Evolutionary conservation across 768 basidiomycete genomes (phyloP).

Genomic region (Phlebiopsis gigantea): DNA sequence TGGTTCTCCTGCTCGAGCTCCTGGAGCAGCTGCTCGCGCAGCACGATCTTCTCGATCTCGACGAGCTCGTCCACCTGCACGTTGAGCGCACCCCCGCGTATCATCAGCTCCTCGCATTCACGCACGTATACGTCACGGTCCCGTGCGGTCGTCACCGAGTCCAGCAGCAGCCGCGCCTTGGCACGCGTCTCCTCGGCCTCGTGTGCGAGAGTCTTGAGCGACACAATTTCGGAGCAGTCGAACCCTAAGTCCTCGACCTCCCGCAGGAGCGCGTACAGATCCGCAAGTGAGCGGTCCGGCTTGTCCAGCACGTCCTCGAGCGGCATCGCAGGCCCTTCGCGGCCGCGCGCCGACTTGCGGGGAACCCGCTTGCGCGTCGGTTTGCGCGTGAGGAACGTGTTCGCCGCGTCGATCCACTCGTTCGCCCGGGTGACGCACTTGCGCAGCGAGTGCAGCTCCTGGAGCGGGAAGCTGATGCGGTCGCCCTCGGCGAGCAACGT

Average conservation of each 20-base stretch:
- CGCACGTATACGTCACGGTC: conserved; percentile 55
- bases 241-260: conserved; percentile 82
- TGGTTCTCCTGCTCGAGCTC: conserved; percentile 79
- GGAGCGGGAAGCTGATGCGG: conserved; percentile 69
- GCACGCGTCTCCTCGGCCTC: conserved; percentile 61
- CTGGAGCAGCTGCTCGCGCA: conserved; percentile 68
- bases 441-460: conserved; percentile 65
- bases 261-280: conserved; percentile 60
- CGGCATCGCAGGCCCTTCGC: conserved; percentile 39
- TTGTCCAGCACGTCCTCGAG: conserved; percentile 53
- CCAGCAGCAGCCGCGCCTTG: conserved; percentile 45
- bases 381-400: conserved; percentile 72
- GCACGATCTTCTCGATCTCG: conserved; percentile 75
- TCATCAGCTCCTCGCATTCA: conserved; percentile 66
- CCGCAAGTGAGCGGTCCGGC: conserved; percentile 66
- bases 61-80: conserved; percentile 77
- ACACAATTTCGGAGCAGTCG: conserved; percentile 69
- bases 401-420: conserved; percentile 85
- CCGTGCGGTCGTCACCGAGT: conserved; percentile 33
- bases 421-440: conserved; percentile 78
- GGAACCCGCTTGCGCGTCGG: conserved; percentile 74
- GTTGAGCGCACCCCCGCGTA: conserved; percentile 71
- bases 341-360: conserved; percentile 35
- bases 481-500: conserved; percentile 87
- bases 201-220: conserved; percentile 47